These are phyloP conservation scores for Trametes villosa DNA, from an alignment of 768 basidiomycete genomes.

Conservation along the genomic window DNA sequence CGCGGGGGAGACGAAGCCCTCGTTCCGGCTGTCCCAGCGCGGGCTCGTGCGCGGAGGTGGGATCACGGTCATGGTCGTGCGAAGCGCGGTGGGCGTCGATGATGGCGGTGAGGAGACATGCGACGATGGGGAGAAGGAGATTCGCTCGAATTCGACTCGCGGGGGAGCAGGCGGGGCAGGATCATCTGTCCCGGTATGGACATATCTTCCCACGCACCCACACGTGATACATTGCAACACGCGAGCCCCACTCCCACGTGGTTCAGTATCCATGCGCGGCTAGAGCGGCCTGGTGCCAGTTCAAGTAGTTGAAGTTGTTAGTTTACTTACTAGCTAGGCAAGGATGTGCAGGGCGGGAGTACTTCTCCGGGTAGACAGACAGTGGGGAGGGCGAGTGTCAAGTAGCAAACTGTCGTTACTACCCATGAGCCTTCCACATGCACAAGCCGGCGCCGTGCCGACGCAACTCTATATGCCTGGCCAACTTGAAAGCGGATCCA, in stretches of 20 bases:
- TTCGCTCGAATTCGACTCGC: conserved; percentile 20
- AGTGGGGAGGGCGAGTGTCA: no score
- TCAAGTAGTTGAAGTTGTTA: no score
- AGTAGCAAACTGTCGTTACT: no score
- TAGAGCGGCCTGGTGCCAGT: no score
- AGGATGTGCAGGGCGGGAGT: no score
- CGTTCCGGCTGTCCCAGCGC: conserved; percentile 43
- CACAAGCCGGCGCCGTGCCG: no score
- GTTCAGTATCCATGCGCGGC: no score
- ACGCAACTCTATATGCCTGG: no score
- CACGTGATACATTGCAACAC: background rate
- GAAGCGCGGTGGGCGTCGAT: conserved; percentile 1
- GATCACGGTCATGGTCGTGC: conserved; percentile 23
- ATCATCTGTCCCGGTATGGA: background rate
- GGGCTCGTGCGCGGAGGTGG: conserved; percentile 32
- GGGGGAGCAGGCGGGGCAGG: background rate
- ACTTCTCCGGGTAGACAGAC: no score
- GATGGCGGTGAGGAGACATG: conserved; percentile 10
- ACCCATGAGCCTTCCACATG: no score
- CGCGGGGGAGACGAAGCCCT: conserved; percentile 42
- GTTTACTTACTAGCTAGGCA: no score
- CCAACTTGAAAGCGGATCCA: no score
- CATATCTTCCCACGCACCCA: background rate
- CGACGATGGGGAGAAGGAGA: conserved; percentile 10
- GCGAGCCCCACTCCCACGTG: conserved; percentile 1